Evolutionary conservation across 306 rosid species (phyloP).

Genomic region (Dryas octopetala): DNA sequence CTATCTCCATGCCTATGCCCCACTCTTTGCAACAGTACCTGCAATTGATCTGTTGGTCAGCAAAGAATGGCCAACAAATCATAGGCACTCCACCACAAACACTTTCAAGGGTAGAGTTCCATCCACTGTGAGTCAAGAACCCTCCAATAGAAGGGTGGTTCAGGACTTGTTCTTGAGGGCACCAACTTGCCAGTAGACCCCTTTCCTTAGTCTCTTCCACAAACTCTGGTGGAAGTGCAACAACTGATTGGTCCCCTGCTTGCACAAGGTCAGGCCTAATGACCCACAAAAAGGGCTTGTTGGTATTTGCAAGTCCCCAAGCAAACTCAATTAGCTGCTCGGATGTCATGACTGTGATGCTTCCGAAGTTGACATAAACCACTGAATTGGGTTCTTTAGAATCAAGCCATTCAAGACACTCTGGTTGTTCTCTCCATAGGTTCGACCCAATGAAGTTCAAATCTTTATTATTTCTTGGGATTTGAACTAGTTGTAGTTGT

Average conservation of each 20-base stretch:
- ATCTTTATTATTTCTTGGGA: not conserved
- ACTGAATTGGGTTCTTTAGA: conserved; percentile 38
- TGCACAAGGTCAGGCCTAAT: conserved; percentile 56
- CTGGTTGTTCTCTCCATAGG: conserved; percentile 63
- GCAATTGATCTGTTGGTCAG: conserved; percentile 76
- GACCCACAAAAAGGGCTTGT: conserved; percentile 48
- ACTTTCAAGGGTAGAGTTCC: conserved; percentile 81
- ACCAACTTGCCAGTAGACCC: conserved; percentile 51
- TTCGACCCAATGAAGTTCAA: conserved; percentile 45
- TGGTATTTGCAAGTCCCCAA: conserved; percentile 69
- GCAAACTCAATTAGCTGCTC: conserved; percentile 61
- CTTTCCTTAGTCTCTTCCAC: conserved; percentile 33
- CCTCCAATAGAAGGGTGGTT: conserved; percentile 57
- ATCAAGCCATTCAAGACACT: conserved; percentile 60
- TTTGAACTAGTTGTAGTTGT: conserved; percentile 29
- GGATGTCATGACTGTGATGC: conserved; percentile 56
- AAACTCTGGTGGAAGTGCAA: conserved; percentile 40
- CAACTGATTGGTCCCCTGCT: too few relatives aligned
- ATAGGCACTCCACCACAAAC: conserved; percentile 55
- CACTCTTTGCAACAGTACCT: conserved; percentile 48
- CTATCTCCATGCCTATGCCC: conserved; percentile 73
- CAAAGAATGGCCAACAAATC: conserved; percentile 79
- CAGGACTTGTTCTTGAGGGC: conserved; percentile 61
- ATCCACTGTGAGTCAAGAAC: conserved; percentile 66
- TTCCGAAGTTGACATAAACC: conserved; percentile 72